Conservation (phyloP, 805 yeast genomes). For the Metschnikowia gruessii region DNA sequence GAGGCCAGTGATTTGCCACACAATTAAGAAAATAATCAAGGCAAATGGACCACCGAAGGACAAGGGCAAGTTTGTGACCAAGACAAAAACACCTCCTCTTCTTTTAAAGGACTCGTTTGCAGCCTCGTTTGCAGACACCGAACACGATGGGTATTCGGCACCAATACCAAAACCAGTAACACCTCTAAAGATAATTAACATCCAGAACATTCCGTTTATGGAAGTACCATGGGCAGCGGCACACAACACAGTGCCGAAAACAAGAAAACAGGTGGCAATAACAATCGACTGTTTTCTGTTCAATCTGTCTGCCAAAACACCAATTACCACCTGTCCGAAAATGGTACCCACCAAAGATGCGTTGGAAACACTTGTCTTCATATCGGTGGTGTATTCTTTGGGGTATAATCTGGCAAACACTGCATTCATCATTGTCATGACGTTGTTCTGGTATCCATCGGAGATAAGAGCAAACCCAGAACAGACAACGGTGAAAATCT, state of each 20-base stretch:
- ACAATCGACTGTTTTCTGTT: slow-evolving; percentile 73
- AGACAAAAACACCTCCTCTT: slow-evolving; percentile 62
- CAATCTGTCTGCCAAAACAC: slow-evolving; percentile 60
- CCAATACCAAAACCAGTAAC: slow-evolving; percentile 77
- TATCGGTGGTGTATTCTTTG: slow-evolving; percentile 37
- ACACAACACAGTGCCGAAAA: slow-evolving; percentile 62
- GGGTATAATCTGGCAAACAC: slow-evolving; percentile 49
- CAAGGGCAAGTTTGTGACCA: slow-evolving; percentile 72
- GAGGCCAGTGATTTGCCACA: slow-evolving; percentile 51
- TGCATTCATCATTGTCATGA: slow-evolving; percentile 67
- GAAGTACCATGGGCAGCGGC: slow-evolving; percentile 66
- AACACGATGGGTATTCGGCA: slow-evolving; percentile 71
- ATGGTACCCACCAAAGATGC: slow-evolving; percentile 68
- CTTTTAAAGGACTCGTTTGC: slow-evolving; percentile 62
- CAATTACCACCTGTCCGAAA: slow-evolving; percentile 65
- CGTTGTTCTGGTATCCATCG: slow-evolving; percentile 75
- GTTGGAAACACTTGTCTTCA: slow-evolving; percentile 67
- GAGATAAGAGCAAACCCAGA: slow-evolving; percentile 74
- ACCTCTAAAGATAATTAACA: slow-evolving; percentile 71
- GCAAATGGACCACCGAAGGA: slow-evolving; percentile 81
- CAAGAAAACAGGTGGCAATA: slow-evolving; percentile 57
- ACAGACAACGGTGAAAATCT: slow-evolving; percentile 50
- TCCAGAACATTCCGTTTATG: slow-evolving; percentile 69
- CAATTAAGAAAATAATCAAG: slow-evolving; percentile 62
- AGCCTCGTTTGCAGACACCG: slow-evolving; percentile 68